A percentile compares a stretch with the other conserved stretches of the same genome.
Evolutionary conservation across 2,329 filamentous ascomycete genomes (phyloP).

Genomic region (Rhynchosporium agropyri): DNA sequence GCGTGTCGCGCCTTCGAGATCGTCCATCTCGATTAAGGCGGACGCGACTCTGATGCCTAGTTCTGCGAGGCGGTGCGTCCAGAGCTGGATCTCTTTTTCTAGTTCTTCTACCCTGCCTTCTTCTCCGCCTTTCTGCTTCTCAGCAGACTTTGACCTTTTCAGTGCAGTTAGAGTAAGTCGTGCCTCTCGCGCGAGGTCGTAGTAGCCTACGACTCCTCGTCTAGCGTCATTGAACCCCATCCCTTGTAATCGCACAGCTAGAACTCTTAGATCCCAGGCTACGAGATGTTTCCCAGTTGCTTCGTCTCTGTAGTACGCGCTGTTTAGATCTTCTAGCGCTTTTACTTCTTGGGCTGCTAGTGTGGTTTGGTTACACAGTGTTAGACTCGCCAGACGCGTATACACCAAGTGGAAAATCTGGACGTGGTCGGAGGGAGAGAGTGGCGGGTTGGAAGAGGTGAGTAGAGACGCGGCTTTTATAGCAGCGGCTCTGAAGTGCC

Average conservation of each 20-base stretch:
- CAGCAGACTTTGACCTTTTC: slow-evolving; percentile 35
- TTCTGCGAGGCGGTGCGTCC: slow-evolving; percentile 73
- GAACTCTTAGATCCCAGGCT: slow-evolving; percentile 83
- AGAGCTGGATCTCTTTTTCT: slow-evolving; percentile 56
- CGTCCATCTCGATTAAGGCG: slow-evolving; percentile 82
- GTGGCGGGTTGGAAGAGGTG: slow-evolving; percentile 47
- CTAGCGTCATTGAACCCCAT: slow-evolving; percentile 84
- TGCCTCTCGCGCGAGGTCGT: slow-evolving; percentile 82
- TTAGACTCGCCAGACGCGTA: slow-evolving; percentile 78
- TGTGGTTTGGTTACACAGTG: slow-evolving; percentile 73
- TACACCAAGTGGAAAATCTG: slow-evolving; percentile 79
- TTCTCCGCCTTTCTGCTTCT: background rate
- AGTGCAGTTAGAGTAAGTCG: slow-evolving; percentile 60
- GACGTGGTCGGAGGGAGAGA: slow-evolving; percentile 53
- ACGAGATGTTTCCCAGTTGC: slow-evolving; percentile 64
- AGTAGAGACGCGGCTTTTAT: slow-evolving; percentile 66
- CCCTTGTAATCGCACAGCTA: slow-evolving; percentile 82
- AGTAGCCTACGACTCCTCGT: slow-evolving; percentile 85
- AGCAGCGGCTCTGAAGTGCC: slow-evolving; percentile 81
- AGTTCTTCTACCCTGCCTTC: slow-evolving; percentile 10
- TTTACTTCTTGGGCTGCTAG: slow-evolving; percentile 70
- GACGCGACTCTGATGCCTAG: slow-evolving; percentile 69
- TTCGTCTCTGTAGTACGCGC: slow-evolving; percentile 58
- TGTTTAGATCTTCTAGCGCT: slow-evolving; percentile 63
- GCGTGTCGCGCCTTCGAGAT: slow-evolving; percentile 75